phyloP scores from a whole-genome alignment of 805 yeast species.

The Nakazawaea peltata region DNA sequence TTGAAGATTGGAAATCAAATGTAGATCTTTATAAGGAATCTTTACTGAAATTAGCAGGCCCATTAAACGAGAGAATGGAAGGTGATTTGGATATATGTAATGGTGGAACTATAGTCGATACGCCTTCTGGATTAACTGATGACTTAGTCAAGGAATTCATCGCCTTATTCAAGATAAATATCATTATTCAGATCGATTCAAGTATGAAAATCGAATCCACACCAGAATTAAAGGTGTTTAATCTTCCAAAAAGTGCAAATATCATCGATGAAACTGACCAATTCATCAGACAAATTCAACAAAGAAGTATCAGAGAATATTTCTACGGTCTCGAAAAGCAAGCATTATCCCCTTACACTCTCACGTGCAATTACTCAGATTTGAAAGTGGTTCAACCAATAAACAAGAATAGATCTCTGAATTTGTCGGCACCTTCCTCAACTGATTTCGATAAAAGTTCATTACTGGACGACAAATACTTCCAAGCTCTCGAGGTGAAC shows the following conservation, averaged over 20 bases:
- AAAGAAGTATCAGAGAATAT: constrained; percentile 73
- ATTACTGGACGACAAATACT: constrained; percentile 14
- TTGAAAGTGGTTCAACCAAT: constrained; percentile 54
- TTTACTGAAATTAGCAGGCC: constrained; percentile 30
- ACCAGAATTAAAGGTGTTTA: constrained; percentile 36
- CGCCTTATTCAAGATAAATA: constrained; percentile 50
- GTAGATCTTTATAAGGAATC: constrained; percentile 43
- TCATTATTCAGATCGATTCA: constrained; percentile 66
- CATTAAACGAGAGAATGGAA: constrained; percentile 34
- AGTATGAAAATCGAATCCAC: constrained; percentile 44
- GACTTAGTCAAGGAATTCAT: constrained; percentile 50
- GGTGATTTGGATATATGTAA: constrained; percentile 36
- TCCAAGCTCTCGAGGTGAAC: constrained; percentile 1
- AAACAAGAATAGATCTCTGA: constrained; percentile 2
- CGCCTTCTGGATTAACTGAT: constrained; percentile 40
- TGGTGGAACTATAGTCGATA: constrained; percentile 65
- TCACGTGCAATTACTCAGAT: constrained; percentile 60
- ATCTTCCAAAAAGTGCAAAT: constrained; percentile 68
- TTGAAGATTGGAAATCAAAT: constrained; percentile 51
- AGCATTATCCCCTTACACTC: constrained; percentile 77
- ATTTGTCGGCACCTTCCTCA: too few relatives aligned
- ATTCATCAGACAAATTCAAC: constrained; percentile 64
- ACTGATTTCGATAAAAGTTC: constrained; percentile 11
- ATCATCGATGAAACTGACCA: constrained; percentile 67
- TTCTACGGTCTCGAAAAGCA: constrained; percentile 71